Evolutionary conservation across 371 early-diverging fungal genomes (phyloP).

Genomic region (Rhizopus delemar): DNA sequence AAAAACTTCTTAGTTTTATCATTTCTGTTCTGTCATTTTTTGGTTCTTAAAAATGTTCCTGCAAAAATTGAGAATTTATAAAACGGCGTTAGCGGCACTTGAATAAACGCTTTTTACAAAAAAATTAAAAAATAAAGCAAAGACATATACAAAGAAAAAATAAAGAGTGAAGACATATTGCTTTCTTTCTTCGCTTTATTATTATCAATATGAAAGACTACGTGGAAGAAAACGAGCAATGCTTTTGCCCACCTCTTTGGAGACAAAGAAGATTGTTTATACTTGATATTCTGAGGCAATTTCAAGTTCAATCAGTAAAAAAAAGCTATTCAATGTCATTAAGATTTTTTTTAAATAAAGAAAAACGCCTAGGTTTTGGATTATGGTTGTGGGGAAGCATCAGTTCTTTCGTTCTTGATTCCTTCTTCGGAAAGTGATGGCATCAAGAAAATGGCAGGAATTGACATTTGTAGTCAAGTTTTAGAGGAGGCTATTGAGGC

Average conservation of each 20-base stretch:
- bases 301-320: conserved; percentile 11
- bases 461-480: conserved; percentile 55
- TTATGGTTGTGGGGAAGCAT: conserved; percentile 78
- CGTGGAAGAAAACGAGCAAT: not conserved
- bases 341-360: not conserved
- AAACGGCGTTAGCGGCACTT: no score
- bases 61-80: no score
- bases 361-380: conserved; percentile 57
- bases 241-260: conserved; percentile 21
- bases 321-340: not conserved
- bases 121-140: not conserved
- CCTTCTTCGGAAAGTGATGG: conserved; percentile 39
- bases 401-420: conserved; percentile 59
- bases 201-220: not conserved
- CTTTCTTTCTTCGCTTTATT: not conserved
- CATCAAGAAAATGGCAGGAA: conserved; percentile 58
- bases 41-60: no score
- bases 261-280: conserved; percentile 6
- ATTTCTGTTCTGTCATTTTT: no score
- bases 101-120: no score
- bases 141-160: not conserved
- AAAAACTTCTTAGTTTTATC: no score
- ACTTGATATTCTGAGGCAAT: conserved; percentile 1
- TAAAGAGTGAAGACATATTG: not conserved
- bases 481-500: conserved; percentile 46